These are phyloP conservation scores for Dioscorea dumetorum DNA, from an alignment of 106 monocot genomes.

Conservation along the genomic window DNA sequence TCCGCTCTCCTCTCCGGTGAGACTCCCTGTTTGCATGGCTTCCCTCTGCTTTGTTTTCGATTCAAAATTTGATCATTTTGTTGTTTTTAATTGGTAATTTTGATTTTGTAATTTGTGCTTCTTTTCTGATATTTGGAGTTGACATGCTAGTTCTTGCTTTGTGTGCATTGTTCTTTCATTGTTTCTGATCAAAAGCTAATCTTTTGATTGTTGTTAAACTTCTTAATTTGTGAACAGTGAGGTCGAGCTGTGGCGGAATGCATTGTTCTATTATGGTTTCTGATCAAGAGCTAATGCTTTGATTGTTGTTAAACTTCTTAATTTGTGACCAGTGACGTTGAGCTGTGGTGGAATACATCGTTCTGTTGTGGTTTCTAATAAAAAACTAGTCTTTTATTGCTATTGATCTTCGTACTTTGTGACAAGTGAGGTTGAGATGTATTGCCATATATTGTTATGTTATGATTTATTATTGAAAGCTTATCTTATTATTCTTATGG, in stretches of 20 bases:
- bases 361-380: neutral
- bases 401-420: too few relatives aligned
- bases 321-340: neutral
- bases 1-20: conserved; percentile 51
- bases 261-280: neutral
- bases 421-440: too few relatives aligned
- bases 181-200: neutral
- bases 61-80: too few relatives aligned
- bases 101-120: neutral
- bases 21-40: too few relatives aligned
- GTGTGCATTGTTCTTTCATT: neutral
- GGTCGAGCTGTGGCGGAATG: neutral
- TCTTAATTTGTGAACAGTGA: neutral
- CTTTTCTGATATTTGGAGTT: neutral
- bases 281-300: neutral
- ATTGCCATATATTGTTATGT: neutral
- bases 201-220: neutral
- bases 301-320: neutral
- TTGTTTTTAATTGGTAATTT: neutral
- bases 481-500: too few relatives aligned
- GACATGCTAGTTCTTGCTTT: neutral
- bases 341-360: neutral
- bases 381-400: too few relatives aligned
- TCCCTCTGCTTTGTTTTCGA: neutral
- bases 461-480: neutral